These are phyloP conservation scores for Allantophomopsis cytisporea DNA, from an alignment of 2,329 filamentous ascomycete genomes.

Conservation along the genomic window DNA sequence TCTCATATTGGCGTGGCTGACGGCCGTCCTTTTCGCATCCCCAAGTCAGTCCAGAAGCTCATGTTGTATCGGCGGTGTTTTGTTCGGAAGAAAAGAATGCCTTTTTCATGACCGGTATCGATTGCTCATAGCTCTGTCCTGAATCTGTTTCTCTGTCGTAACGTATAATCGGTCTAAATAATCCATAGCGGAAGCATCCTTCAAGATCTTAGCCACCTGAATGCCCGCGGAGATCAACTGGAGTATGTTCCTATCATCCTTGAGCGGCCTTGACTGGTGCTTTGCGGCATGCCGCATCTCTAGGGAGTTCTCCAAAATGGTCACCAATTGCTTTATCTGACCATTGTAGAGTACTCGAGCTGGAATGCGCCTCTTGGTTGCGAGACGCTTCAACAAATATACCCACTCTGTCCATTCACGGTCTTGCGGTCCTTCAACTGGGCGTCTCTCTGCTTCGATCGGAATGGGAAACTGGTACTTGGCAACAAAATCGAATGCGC, in stretches of 20 bases:
- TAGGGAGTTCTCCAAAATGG: slow-evolving; percentile 75
- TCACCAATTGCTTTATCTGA: slow-evolving; percentile 85
- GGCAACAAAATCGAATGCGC: slow-evolving; percentile 81
- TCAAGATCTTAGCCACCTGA: slow-evolving; percentile 77
- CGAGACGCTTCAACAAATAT: slow-evolving; percentile 71
- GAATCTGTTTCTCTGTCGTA: slow-evolving; percentile 67
- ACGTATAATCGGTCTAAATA: slow-evolving; percentile 72
- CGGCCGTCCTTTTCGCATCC: too few species aligned
- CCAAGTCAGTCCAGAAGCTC: too few species aligned
- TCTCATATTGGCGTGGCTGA: too few species aligned
- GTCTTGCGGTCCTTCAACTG: slow-evolving; percentile 60
- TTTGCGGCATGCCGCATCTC: slow-evolving; percentile 80
- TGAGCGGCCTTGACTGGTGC: slow-evolving; percentile 69
- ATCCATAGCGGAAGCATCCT: slow-evolving; percentile 73
- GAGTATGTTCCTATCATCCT: slow-evolving; percentile 79
- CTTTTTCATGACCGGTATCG: slow-evolving; percentile 9
- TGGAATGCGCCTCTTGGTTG: slow-evolving; percentile 75
- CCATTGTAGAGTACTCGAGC: slow-evolving; percentile 76
- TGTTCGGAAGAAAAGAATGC: too few species aligned
- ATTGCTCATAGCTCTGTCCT: slow-evolving; percentile 38
- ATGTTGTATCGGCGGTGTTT: too few species aligned
- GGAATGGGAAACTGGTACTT: slow-evolving; percentile 87
- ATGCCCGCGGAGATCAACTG: slow-evolving; percentile 79
- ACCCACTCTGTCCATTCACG: slow-evolving; percentile 91
- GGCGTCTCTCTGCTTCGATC: slow-evolving; percentile 55